Conservation (phyloP, 768 basidiomycete species). For the Boletus huronensis region DNA sequence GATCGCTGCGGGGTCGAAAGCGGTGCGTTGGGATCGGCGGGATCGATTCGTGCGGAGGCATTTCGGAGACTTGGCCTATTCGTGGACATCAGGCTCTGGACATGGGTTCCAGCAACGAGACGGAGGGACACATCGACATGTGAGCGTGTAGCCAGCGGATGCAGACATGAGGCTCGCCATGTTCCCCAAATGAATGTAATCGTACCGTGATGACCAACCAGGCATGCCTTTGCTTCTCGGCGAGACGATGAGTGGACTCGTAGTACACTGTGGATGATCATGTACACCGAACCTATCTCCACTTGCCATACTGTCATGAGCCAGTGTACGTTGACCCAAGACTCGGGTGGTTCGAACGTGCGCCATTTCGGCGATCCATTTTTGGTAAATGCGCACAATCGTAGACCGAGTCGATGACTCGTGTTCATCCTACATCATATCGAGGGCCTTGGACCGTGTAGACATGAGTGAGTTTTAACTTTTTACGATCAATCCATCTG, state of each 20-base stretch:
- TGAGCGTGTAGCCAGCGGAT: background rate
- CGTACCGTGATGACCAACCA: background rate
- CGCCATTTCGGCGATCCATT: background rate
- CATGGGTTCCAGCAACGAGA: background rate
- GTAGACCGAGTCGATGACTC: background rate
- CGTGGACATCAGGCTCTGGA: background rate
- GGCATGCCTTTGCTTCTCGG: background rate
- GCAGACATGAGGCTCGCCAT: background rate
- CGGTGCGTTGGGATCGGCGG: background rate
- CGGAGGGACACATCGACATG: background rate
- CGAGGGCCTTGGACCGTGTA: background rate
- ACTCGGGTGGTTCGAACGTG: background rate
- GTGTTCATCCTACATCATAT: background rate
- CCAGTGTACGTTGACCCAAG: background rate
- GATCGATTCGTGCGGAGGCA: background rate
- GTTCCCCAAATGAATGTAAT: background rate
- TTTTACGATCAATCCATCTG: fast-evolving
- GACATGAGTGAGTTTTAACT: conserved; percentile 25
- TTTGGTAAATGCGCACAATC: background rate
- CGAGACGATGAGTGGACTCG: background rate
- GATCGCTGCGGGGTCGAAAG: background rate
- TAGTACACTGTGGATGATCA: background rate
- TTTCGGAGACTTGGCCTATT: background rate
- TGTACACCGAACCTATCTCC: background rate
- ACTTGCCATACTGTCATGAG: background rate